Evolutionary conservation across 2,329 filamentous ascomycete genomes (phyloP).

Genomic region (Ceratocystis papillata): DNA sequence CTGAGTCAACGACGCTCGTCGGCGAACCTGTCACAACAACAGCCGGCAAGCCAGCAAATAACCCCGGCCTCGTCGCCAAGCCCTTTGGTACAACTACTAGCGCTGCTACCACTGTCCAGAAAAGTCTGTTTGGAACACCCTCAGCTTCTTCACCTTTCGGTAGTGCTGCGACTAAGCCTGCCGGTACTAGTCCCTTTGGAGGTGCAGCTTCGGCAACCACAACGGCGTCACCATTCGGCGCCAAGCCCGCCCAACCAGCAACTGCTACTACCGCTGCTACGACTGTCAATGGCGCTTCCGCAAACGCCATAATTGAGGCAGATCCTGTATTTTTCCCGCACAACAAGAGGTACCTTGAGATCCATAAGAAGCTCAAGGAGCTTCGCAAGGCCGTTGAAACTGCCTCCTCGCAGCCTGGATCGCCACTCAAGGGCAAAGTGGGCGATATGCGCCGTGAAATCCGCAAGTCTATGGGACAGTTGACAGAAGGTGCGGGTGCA

Average conservation of each 20-base stretch:
- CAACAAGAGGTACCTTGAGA: slow-evolving; percentile 40
- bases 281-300: slow-evolving; percentile 6
- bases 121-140: slow-evolving; percentile 9
- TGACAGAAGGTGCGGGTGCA: slow-evolving; percentile 53
- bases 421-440: slow-evolving; percentile 51
- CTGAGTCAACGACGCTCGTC: not conserved
- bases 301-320: slow-evolving; percentile 19
- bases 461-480: slow-evolving; percentile 60
- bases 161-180: not conserved
- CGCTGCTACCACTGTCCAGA: not conserved
- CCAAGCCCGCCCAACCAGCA: slow-evolving; percentile 12
- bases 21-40: not conserved
- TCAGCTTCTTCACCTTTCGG: slow-evolving; percentile 1
- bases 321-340: slow-evolving; percentile 21
- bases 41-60: not conserved
- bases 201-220: slow-evolving; percentile 4
- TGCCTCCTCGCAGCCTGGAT: slow-evolving; percentile 40
- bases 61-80: not conserved
- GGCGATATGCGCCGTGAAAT: slow-evolving; percentile 64
- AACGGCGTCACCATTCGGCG: not conserved
- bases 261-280: not conserved
- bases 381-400: slow-evolving; percentile 52
- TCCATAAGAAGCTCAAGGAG: slow-evolving; percentile 60
- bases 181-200: slow-evolving; percentile 4
- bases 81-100: not conserved